phyloP scores from a whole-genome alignment of 208 protist genomes.

The Novymonas esmeraldas region DNA sequence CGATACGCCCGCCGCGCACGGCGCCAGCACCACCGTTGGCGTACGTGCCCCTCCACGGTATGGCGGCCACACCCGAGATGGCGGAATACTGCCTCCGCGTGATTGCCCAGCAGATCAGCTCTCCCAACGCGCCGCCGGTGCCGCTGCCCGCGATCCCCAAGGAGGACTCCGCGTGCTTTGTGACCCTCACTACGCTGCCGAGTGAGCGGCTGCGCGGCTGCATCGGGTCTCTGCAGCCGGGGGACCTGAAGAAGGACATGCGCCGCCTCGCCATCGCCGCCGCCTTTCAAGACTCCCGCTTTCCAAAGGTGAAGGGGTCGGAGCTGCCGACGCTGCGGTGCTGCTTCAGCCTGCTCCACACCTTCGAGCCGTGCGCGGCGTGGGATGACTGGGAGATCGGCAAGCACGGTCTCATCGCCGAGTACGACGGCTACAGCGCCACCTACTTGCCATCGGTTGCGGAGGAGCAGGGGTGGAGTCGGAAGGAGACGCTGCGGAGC shows the following conservation, averaged over 20 bases:
- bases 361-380: constrained; percentile 64
- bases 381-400: constrained; percentile 90
- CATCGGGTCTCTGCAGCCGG: constrained; percentile 76
- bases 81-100: constrained; percentile 86
- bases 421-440: constrained; percentile 62
- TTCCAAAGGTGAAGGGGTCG: constrained; percentile 55
- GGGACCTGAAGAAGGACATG: constrained; percentile 73
- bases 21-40: background rate
- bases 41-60: background rate
- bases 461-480: constrained; percentile 74
- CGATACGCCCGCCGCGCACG: background rate
- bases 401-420: constrained; percentile 75
- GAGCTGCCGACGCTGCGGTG: constrained; percentile 76
- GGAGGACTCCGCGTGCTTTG: constrained; percentile 74
- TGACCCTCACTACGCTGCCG: constrained; percentile 62
- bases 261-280: constrained; percentile 67
- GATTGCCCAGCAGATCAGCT: constrained; percentile 46
- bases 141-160: constrained; percentile 56
- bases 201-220: constrained; percentile 78
- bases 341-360: constrained; percentile 84
- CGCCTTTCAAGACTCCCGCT: constrained; percentile 80
- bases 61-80: constrained; percentile 81
- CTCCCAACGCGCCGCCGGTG: constrained; percentile 37
- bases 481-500: constrained; percentile 58
- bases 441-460: constrained; percentile 87